A percentile compares a stretch with the other conserved stretches of the same genome.
Evolutionary conservation across 495 filamentous ascomycete species (phyloP).

Genomic region (Peziza echinospora): DNA sequence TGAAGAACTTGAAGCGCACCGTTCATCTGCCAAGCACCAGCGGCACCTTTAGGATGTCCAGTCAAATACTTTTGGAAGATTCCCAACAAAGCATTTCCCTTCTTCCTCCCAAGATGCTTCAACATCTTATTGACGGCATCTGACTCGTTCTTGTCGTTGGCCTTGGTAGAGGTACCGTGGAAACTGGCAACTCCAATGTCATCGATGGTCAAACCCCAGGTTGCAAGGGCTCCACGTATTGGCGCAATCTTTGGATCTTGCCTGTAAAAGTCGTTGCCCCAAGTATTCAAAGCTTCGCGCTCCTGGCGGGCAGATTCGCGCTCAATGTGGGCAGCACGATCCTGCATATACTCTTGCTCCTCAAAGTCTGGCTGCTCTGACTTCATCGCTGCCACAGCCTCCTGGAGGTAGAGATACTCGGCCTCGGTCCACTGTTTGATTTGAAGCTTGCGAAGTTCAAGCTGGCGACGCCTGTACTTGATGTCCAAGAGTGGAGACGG

Average conservation of each 20-base stretch:
- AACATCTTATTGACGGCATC: constrained; percentile 94
- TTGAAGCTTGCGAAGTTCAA: constrained; percentile 74
- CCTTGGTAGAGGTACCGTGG: constrained; percentile 95
- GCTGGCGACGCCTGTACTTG: constrained; percentile 85
- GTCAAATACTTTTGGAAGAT: constrained; percentile 99
- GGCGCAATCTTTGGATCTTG: constrained; percentile 81
- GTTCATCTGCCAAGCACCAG: constrained; percentile 99
- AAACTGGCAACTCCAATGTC: constrained; percentile 89
- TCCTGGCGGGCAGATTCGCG: constrained; percentile 75
- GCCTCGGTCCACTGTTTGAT: constrained; percentile 92
- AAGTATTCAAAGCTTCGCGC: constrained; percentile 70
- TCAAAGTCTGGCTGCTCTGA: constrained; percentile 47
- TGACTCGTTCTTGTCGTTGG: constrained; percentile 99
- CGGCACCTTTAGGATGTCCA: constrained; percentile 96
- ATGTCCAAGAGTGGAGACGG: constrained; percentile 88
- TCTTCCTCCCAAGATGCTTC: constrained; percentile 77
- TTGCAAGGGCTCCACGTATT: constrained; percentile 79
- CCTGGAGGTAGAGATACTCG: constrained; percentile 77
- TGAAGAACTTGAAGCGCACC: constrained; percentile 88
- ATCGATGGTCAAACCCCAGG: constrained; percentile 95
- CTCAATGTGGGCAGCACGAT: constrained; percentile 68
- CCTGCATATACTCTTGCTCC: constrained; percentile 65
- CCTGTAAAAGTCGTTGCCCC: constrained; percentile 98
- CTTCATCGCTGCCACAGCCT: constrained; percentile 81
- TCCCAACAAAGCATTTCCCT: constrained; percentile 87